Evolutionary conservation across 2,329 filamentous ascomycete genomes (phyloP), one percentile per base, ranked within the genome.

Genomic region (Escovopsis weberi): DNA sequence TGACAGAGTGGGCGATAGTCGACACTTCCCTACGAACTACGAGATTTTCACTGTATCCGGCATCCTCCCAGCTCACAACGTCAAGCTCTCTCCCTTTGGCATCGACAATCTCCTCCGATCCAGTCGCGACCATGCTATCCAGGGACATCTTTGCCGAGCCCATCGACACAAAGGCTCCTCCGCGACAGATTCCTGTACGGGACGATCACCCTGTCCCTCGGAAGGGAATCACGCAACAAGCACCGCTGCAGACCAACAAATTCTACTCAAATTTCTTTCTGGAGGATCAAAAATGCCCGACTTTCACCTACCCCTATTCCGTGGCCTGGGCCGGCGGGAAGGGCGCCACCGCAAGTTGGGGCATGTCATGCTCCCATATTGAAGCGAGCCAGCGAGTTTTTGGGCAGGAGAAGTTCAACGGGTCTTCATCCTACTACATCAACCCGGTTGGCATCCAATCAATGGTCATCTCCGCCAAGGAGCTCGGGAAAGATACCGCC

Each of bases 391-490:
- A 91, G 57, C 63, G 81, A 43, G 78, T 79, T 0, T 83, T 74
- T 54, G 86, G 85, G 8, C 66, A 71, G 5, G 68, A 70, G 46
- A 63, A 67, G 40, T 61, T 60, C 26, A 67, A 69, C 30, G 74
- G 70, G 8, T 80, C 83, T 4, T 70, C 72, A 1, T 64, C 72
- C 26, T 95, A 82, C 56, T 95, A 84, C 52, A 72, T 82, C 55
- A 91, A 85, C 52, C 87, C 89, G 0, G 66, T 91, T 37, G 83
- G 83, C 0, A 82, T 93, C 26, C 82, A 93, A 54, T 85, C 84
- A 2, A 57, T 96, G 28, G 74, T 86, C 26, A 63, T 96, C 9
- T 91, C 86, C 0, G 88, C 88, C 1, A 64, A 66, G 12, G 86
- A 94, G 55, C 70, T 96, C 8, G 74, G 70, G 4, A 54, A 62